Evolutionary conservation across 2,329 filamentous ascomycete species (phyloP), one percentile per base, ranked within the genome.

Genomic region (Tolypocladium amazonense): DNA sequence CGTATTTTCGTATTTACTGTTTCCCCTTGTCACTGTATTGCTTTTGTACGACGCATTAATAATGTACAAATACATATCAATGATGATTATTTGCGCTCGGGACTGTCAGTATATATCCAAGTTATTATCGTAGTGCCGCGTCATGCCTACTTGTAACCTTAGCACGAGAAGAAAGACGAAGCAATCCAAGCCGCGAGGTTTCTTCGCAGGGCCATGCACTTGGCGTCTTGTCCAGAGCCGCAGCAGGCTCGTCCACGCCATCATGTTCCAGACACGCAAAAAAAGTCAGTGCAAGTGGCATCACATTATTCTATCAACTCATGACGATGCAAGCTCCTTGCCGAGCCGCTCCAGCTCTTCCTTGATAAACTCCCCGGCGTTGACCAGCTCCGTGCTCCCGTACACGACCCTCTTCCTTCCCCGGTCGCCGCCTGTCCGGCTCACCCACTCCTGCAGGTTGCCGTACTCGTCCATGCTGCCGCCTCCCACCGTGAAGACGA

Each of bases 401-500:
- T 99, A 99, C 1, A 97, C 89, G 12, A 99, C 89, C 64, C 92
- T 82, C 74, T 90, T 88, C 72, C 85, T 88, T 27, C 84, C 81
- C 11, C 85, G 82, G 59, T 84, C 82, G 18, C 85, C 85, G 56
- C 81, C 79, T 4, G 90, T 92, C 64, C 93, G 82, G 72, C 85
- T 86, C 6, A 93, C 91, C 94, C 94, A 99, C 70, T 97, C 94
- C 71, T 96, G 91, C 71, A 99, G 73, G 73, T 99, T 99, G 25
- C 92, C 93, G 71, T 97, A 99, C 73, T 99, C 94, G 67, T 99
- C 94, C 90, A 99, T 97, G 71, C 92, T 97, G 50, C 94, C 94
- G 55, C 95, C 94, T 4, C 94, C 94, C 3, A 95, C 91, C 0
- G 90, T 93, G 70, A 97, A 96, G n/a, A 96, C 90, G 59, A 96